phyloP scores from a whole-genome alignment of 2,329 filamentous ascomycete genomes.

The Pseudocercospora fijiensis region DNA sequence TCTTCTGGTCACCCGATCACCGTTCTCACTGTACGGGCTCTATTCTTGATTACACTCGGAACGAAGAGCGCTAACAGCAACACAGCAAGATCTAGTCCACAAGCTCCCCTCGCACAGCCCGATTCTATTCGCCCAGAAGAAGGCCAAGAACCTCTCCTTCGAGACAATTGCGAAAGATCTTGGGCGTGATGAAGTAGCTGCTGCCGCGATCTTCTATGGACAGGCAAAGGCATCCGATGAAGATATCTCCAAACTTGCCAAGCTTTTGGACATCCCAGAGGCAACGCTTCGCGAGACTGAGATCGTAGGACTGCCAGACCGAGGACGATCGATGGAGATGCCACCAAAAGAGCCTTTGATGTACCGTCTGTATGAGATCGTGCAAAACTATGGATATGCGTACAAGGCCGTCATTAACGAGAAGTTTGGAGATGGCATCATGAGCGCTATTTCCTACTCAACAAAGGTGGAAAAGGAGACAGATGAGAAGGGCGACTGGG shows the following conservation, averaged over 20 bases:
- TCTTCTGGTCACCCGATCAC: slow-evolving; percentile 28
- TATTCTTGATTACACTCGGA: neutral
- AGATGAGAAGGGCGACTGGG: slow-evolving; percentile 81
- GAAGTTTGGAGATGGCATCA: slow-evolving; percentile 79
- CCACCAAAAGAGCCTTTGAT: slow-evolving; percentile 82
- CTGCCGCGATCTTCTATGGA: slow-evolving; percentile 88
- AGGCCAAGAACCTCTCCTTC: slow-evolving; percentile 71
- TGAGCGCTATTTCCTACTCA: slow-evolving; percentile 90
- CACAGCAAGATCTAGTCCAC: slow-evolving; percentile 63
- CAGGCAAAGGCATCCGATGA: slow-evolving; percentile 71
- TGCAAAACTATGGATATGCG: slow-evolving; percentile 95
- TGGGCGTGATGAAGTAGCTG: slow-evolving; percentile 76
- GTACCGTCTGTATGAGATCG: slow-evolving; percentile 88
- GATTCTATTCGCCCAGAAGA: slow-evolving; percentile 79
- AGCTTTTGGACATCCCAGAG: slow-evolving; percentile 62
- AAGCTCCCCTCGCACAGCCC: slow-evolving; percentile 69
- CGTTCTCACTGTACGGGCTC: slow-evolving; percentile 22
- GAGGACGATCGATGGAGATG: slow-evolving; percentile 77
- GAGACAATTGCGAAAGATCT: slow-evolving; percentile 72
- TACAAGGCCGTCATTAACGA: slow-evolving; percentile 96
- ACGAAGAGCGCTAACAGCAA: neutral
- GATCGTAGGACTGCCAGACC: slow-evolving; percentile 73
- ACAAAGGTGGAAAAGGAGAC: slow-evolving; percentile 83
- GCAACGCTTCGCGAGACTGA: slow-evolving; percentile 57
- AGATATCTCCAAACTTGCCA: slow-evolving; percentile 66